phyloP scores from a whole-genome alignment of 768 basidiomycete species.

The Termitomyces sp. region DNA sequence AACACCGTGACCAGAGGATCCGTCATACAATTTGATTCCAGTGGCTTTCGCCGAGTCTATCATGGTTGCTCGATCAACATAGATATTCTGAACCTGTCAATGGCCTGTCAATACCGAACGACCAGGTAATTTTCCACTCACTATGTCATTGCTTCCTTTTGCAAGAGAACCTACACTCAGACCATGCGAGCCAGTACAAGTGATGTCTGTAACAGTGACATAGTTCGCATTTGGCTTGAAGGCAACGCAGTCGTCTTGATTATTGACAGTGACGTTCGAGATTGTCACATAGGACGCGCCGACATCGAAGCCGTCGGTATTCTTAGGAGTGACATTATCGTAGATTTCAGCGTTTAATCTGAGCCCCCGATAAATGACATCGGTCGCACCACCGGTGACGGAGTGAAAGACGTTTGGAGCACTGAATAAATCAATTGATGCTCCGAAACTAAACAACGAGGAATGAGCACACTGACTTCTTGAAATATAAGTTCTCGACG shows the following conservation, averaged over 20 bases:
- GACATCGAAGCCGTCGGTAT: constrained; percentile 26
- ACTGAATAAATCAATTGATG: not conserved
- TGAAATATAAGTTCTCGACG: constrained; percentile 22
- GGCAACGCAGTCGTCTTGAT: constrained; percentile 27
- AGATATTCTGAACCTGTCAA: constrained; percentile 20
- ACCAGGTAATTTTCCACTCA: not conserved
- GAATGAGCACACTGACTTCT: constrained; percentile 13
- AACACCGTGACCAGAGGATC: constrained; percentile 21
- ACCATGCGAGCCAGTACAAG: constrained; percentile 25
- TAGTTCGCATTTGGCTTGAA: constrained; percentile 24
- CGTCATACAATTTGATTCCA: constrained; percentile 26
- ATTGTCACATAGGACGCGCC: constrained; percentile 23
- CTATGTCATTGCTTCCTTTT: constrained; percentile 12
- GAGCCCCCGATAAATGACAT: constrained; percentile 19
- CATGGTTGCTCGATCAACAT: constrained; percentile 23
- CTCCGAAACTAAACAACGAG: no score
- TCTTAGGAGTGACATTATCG: constrained; percentile 19
- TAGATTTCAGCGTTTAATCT: constrained; percentile 21
- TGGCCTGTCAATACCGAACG: not conserved
- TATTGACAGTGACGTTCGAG: constrained; percentile 19
- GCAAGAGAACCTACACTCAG: constrained; percentile 24
- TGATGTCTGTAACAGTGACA: constrained; percentile 21
- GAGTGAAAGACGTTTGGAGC: constrained; percentile 24
- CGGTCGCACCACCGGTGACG: constrained; percentile 20
- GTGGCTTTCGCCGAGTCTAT: constrained; percentile 25